phyloP scores from a whole-genome alignment of 208 protist species.

The Porcisia hertigi region DNA sequence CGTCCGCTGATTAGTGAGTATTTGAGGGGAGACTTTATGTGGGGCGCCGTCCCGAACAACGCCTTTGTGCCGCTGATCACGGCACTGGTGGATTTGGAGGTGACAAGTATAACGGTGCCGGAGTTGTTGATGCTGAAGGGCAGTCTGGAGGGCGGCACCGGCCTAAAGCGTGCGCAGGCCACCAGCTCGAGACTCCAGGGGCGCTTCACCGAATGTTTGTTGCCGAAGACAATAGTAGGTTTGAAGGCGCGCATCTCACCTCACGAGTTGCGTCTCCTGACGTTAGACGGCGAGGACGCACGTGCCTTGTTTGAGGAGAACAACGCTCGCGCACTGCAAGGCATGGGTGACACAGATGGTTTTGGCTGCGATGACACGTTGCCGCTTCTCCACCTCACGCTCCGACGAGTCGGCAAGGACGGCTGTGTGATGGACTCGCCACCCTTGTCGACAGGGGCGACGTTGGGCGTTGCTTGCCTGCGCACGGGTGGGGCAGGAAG shows the following conservation, averaged over 20 bases:
- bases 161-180: not conserved
- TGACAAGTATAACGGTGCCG: not conserved
- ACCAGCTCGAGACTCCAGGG: not conserved
- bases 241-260: constrained; percentile 1
- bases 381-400: constrained; percentile 1
- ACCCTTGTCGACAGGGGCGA: not conserved
- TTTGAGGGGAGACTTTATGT: not conserved
- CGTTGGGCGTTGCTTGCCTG: too few species aligned
- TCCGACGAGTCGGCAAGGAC: not conserved
- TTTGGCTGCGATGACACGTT: not conserved
- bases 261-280: constrained; percentile 10
- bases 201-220: not conserved
- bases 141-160: not conserved
- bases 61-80: constrained; percentile 1
- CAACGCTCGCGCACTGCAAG: not conserved
- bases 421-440: constrained; percentile 2
- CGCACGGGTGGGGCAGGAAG: not conserved
- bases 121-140: not conserved
- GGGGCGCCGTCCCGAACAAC: not conserved
- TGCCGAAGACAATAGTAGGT: not conserved
- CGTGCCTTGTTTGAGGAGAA: not conserved
- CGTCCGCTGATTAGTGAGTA: not conserved
- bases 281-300: not conserved
- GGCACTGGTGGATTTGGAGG: not conserved
- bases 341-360: not conserved